Evolutionary conservation across 805 yeast genomes (phyloP), one percentile per base, ranked within the genome.

Genomic region (Pichia cabralensis): DNA sequence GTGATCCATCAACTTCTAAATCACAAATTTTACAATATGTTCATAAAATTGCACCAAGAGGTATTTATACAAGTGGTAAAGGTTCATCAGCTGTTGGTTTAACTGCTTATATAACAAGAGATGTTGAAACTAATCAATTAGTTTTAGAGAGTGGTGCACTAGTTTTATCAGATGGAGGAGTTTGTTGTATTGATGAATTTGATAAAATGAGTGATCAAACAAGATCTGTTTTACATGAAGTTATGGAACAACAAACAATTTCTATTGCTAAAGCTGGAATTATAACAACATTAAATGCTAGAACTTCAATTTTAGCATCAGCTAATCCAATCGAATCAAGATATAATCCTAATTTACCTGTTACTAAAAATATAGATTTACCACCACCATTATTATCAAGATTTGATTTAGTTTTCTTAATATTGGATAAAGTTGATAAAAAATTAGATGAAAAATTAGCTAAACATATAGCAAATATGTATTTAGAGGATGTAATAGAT

Each of bases 11-110:
- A 8, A 92, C 99, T 2, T 78, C 96, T 10, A 92, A 92, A 55
- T 92, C 98, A 3, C 99, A 92, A 58, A 61, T 92, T 30, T 66
- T 92, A 45, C 94, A 86, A 52, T 92, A 92, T 47, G 96, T 92
- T 28, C 98, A 92, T 61, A 84, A 88, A 51, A 92, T 92, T 46
- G 94, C 98, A 1, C 99, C 99, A 29, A 71, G 98, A 54, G 98
- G 98, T 46, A 84, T 92, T 26, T 92, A 88, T 59, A 92, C 99
- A 4, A 88, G 96, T 1, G 99, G 99, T 58, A 92, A 92, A 52
- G 98, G 98, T 33, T 86, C 96, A 1, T 92, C 98, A 22, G 99
- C 99, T 0, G 99, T 92, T 32, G 99, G 99, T 67, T 67, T 92
- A 51, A 92, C 99, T 1, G 98, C 99, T 0, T 92, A 92, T 55